Evolutionary conservation across 2,329 filamentous ascomycete genomes (phyloP).

Genomic region (Penicillium crustosum): DNA sequence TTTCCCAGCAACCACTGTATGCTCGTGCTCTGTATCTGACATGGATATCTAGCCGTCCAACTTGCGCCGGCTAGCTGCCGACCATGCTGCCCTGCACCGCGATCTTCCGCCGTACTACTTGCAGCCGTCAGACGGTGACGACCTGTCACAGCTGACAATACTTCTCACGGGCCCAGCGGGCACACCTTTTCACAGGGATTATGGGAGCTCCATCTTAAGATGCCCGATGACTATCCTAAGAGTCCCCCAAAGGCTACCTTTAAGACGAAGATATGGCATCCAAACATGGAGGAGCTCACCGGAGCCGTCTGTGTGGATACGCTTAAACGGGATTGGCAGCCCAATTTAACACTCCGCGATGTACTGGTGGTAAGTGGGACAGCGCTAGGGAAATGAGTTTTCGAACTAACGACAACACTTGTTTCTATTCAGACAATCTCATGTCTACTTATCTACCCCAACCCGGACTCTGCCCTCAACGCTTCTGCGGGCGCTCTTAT

Average conservation of each 20-base stretch:
- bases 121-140: slow-evolving; percentile 53
- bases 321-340: slow-evolving; percentile 63
- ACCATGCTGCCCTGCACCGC: slow-evolving; percentile 59
- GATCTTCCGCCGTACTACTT: slow-evolving; percentile 63
- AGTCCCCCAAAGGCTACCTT: slow-evolving; percentile 58
- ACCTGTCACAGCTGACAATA: slow-evolving; percentile 58
- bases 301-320: slow-evolving; percentile 66
- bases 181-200: slow-evolving; percentile 59
- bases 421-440: slow-evolving; percentile 54
- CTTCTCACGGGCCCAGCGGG: slow-evolving; percentile 60
- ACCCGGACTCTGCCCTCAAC: slow-evolving; percentile 64
- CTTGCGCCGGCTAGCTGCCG: slow-evolving; percentile 59
- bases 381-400: background rate
- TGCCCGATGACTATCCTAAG: slow-evolving; percentile 57
- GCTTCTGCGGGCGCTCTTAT: slow-evolving; percentile 59
- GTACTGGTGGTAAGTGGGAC: slow-evolving; percentile 50
- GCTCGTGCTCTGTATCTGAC: slow-evolving; percentile 9
- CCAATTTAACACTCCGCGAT: slow-evolving; percentile 58
- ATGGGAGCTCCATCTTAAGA: slow-evolving; percentile 60
- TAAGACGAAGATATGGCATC: slow-evolving; percentile 62
- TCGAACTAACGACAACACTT: background rate
- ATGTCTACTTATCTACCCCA: slow-evolving; percentile 63
- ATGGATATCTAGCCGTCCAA: slow-evolving; percentile 33
- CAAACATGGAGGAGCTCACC: slow-evolving; percentile 63
- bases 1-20: slow-evolving; percentile 8